Evolutionary conservation across 345 rosid species (phyloP), one percentile per base, ranked within the genome.

Genomic region (Camelina neglecta): DNA sequence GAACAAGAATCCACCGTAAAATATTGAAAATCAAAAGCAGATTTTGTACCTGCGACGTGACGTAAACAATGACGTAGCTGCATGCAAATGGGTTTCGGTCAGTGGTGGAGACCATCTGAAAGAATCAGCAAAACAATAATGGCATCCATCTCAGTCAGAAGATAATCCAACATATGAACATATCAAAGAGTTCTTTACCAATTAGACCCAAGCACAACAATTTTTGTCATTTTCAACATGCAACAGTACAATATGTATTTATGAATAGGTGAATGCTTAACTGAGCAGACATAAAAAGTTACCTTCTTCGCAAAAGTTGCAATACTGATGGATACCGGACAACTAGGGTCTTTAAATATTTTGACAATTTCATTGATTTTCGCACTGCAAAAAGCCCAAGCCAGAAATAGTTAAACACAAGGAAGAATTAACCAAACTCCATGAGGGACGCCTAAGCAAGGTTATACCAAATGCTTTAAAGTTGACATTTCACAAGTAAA

Each of bases 251-350:
- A 24, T n/a, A 59, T 21, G 3, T 31, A 26, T 0, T 26, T 26
- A 26, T 24, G 3, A 24, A 78, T n/a, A 9, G 58, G 75, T 26
- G 10, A 71, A 54, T 48, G 5, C 18, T 67, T 18, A 38, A 71
- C 44, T 7, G 33, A 60, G 50, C 18, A 77, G 69, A 10, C 50
- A 74, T 49, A 5, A 62, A 16, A 77, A 44, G 67, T 72, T 89
- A 95, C 99, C 99, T 90, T 92, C 77, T 86, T 85, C 1, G 86
- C 92, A 81, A 95, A 90, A 61, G 7, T 66, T 56, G 92, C 87
- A 73, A 85, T 75, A 79, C 91, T 83, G 73, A 95, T 82, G 57
- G 98, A 80, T 67, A 84, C 89, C 9, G 99, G 94, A 53, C 92
- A 95, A 49, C 79, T 74, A 75, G 93, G 85, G 83, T 85, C 86